These are phyloP conservation scores for Clarireedia homoeocarpa DNA, from an alignment of 2,329 filamentous ascomycete genomes.

Conservation along the genomic window DNA sequence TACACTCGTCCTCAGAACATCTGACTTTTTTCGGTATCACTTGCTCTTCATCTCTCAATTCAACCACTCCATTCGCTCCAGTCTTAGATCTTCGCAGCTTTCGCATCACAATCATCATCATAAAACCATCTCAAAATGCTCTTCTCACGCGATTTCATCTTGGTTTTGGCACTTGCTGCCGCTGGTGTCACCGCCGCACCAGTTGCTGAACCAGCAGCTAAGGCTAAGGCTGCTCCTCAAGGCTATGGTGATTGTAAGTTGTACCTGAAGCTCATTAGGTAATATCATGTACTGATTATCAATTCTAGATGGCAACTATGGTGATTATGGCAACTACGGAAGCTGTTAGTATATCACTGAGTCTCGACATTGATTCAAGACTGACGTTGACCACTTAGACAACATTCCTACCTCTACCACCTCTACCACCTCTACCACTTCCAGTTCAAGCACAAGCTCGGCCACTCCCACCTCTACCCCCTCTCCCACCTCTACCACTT, in stretches of 20 bases:
- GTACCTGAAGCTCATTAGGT: neutral
- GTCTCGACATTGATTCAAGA: neutral
- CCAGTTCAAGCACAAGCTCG: too few relatives aligned
- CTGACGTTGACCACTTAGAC: too few relatives aligned
- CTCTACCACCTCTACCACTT: too few relatives aligned
- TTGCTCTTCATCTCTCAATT: too few relatives aligned
- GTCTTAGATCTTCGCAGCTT: neutral
- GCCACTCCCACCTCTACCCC: too few relatives aligned
- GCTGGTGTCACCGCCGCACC: slow-evolving; percentile 1
- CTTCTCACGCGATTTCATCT: slow-evolving; percentile 7
- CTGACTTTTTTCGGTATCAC: neutral
- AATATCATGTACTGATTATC: neutral
- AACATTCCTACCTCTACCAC: too few relatives aligned
- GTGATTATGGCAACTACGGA: neutral
- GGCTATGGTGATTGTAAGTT: neutral
- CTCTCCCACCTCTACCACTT: too few relatives aligned
- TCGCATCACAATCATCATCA: neutral
- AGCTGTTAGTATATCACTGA: neutral
- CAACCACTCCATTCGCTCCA: too few relatives aligned
- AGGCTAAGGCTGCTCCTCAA: neutral
- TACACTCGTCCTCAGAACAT: neutral
- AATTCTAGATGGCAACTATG: neutral
- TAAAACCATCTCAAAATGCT: slow-evolving; percentile 3
- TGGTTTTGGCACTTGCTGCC: slow-evolving; percentile 5
- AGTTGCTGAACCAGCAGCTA: neutral